phyloP scores from a whole-genome alignment of 1,139 yeast species.

The Diutina sp. region DNA sequence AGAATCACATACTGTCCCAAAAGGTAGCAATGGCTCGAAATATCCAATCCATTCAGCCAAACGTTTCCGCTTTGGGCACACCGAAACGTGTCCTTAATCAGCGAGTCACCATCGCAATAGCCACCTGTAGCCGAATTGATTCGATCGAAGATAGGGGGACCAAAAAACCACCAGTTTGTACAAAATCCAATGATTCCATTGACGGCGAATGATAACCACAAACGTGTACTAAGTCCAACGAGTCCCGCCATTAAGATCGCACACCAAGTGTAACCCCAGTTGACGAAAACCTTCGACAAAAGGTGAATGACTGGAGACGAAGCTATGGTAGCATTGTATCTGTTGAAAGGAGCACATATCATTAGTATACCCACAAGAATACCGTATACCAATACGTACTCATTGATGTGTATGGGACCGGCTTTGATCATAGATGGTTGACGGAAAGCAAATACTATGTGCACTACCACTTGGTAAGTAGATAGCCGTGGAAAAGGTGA shows the following conservation, averaged over 20 bases:
- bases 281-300: slow-evolving; percentile 9
- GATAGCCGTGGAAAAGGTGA: not conserved
- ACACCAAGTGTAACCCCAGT: slow-evolving; percentile 19
- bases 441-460: not conserved
- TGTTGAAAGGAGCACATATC: not conserved
- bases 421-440: not conserved
- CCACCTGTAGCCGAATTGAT: slow-evolving; percentile 29
- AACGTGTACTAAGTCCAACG: slow-evolving; percentile 4
- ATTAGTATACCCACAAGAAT: not conserved
- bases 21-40: slow-evolving; percentile 30
- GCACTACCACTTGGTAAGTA: not conserved
- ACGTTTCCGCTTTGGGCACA: slow-evolving; percentile 12
- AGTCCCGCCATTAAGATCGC: slow-evolving; percentile 10
- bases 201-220: slow-evolving; percentile 7
- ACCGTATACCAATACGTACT: not conserved
- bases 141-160: slow-evolving; percentile 31
- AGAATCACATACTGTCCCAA: not conserved
- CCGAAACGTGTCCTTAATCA: slow-evolving; percentile 4
- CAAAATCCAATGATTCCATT: slow-evolving; percentile 9
- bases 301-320: slow-evolving; percentile 7
- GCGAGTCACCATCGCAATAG: slow-evolving; percentile 13
- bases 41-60: slow-evolving; percentile 50
- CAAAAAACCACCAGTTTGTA: slow-evolving; percentile 32
- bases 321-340: not conserved
- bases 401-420: not conserved